phyloP scores from a whole-genome alignment of 768 basidiomycete genomes.

The Tremella mesenterica region DNA sequence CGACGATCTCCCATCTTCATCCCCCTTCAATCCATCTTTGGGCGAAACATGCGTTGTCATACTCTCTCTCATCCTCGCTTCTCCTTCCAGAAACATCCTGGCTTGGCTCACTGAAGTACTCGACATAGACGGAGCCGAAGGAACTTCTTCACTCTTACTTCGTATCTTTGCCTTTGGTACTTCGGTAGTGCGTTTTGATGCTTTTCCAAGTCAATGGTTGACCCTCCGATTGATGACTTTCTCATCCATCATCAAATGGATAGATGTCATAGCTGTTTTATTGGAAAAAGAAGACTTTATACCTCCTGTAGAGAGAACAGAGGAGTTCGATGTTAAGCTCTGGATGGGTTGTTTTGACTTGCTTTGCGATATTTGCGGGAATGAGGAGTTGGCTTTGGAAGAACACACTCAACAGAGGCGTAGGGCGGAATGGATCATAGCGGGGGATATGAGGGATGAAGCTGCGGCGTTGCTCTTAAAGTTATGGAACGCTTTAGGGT shows the following conservation, averaged over 20 bases:
- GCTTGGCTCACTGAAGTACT: slow-evolving; percentile 69
- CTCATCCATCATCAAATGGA: slow-evolving; percentile 76
- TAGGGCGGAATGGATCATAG: slow-evolving; percentile 90
- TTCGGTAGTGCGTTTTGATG: slow-evolving; percentile 75
- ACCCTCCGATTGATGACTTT: slow-evolving; percentile 83
- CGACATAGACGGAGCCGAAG: slow-evolving; percentile 81
- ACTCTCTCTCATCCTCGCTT: slow-evolving; percentile 69
- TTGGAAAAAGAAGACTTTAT: slow-evolving; percentile 66
- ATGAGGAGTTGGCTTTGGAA: slow-evolving; percentile 85
- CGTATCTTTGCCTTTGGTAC: slow-evolving; percentile 71
- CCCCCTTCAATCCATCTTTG: slow-evolving; percentile 60
- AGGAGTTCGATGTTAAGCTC: slow-evolving; percentile 62
- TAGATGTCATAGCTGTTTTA: slow-evolving; percentile 70
- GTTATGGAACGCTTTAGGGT: slow-evolving; percentile 79
- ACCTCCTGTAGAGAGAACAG: slow-evolving; percentile 57
- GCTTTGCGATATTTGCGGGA: slow-evolving; percentile 74
- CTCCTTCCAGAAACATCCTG: slow-evolving; percentile 65
- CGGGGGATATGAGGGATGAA: slow-evolving; percentile 87
- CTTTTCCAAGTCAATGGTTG: slow-evolving; percentile 83
- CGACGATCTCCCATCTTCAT: slow-evolving; percentile 44
- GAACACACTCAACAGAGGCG: slow-evolving; percentile 96
- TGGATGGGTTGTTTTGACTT: slow-evolving; percentile 78
- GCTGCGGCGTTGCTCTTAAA: slow-evolving; percentile 69
- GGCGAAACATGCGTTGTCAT: slow-evolving; percentile 83
- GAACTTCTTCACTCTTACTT: slow-evolving; percentile 60